Evolutionary conservation across 768 basidiomycete species (phyloP), one percentile per base, ranked within the genome.

Genomic region (Lactarius psammicola): DNA sequence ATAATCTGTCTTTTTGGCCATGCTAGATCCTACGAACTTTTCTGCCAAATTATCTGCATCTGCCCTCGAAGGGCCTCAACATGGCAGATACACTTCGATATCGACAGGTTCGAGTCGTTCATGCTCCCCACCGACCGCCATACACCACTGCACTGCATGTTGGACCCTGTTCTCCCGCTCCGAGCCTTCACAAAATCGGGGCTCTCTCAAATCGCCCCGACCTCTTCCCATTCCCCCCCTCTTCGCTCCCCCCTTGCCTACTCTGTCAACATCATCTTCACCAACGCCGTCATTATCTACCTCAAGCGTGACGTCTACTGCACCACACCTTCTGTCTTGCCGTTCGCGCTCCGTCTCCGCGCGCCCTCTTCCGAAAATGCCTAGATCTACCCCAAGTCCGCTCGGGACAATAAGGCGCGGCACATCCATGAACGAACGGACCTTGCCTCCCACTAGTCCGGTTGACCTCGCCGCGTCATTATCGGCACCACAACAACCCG

Each of bases 311-410:
- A 17, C 30, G 2, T 31, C 58, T 20, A 31, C 18, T 20, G 5
- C 26, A 10, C 11, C 49, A 26, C 31, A 23, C 20, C 46, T 26
- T 20, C 56, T 2, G 8, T 15, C 30, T 23, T 42, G 56, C 51
- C 60, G n/a, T 30, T 56, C 46, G 17, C 44, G 30, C 60, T 62
- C 30, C 8, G 60, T 66, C n/a, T 33, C 62, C 31, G 18, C 30
- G 15, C 61, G 66, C 2, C 66, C 66, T 23, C 66, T 67, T 55
- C 66, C 66, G 2, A 46, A 67, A 53, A 62, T n/a, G 57, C 66
- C 66, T 36, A 63, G 54, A 23, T 20, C 15, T 23, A 11, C 31
- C 11, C 20, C 33, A 20, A 55, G 8, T 51, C n/a, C 23, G 7
- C 38, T 31, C 9, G 38, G 62, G 31, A 28, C 15, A 30, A 36